Conservation (phyloP, 768 basidiomycete genomes). For the Lactifluus piperatus region DNA sequence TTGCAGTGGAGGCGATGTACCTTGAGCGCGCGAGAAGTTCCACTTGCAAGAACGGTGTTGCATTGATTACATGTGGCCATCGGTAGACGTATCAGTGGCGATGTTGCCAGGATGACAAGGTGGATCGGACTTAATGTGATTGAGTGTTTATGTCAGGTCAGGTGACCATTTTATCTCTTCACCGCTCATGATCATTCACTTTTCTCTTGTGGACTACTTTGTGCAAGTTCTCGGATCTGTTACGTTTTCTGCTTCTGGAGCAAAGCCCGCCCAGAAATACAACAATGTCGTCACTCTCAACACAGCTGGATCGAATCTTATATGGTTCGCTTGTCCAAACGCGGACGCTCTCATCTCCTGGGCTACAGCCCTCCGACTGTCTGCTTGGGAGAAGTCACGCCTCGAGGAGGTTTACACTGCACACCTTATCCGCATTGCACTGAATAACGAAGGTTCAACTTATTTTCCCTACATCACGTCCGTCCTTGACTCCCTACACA, state of each 20-base stretch:
- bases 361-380: slow-evolving; percentile 84
- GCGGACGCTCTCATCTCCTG: slow-evolving; percentile 69
- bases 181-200: no score
- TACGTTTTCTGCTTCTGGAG: slow-evolving; percentile 47
- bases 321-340: slow-evolving; percentile 80
- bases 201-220: no score
- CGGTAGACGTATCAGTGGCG: no score
- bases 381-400: slow-evolving; percentile 90
- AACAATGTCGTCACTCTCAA: slow-evolving; percentile 84
- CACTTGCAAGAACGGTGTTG: no score
- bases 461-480: neutral
- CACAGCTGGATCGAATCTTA: slow-evolving; percentile 85
- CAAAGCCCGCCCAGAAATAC: slow-evolving; percentile 47
- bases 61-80: no score
- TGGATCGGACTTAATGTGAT: no score
- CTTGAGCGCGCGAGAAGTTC: no score
- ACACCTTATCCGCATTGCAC: slow-evolving; percentile 77
- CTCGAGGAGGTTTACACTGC: slow-evolving; percentile 98
- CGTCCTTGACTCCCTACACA: slow-evolving; percentile 10
- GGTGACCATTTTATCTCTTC: no score
- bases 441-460: slow-evolving; percentile 38
- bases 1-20: no score
- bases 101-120: no score
- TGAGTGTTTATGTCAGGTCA: no score
- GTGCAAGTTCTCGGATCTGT: slow-evolving; percentile 72